Evolutionary conservation across 352 stramenopile genomes (phyloP).

Genomic region (Globisporangium barbulae): DNA sequence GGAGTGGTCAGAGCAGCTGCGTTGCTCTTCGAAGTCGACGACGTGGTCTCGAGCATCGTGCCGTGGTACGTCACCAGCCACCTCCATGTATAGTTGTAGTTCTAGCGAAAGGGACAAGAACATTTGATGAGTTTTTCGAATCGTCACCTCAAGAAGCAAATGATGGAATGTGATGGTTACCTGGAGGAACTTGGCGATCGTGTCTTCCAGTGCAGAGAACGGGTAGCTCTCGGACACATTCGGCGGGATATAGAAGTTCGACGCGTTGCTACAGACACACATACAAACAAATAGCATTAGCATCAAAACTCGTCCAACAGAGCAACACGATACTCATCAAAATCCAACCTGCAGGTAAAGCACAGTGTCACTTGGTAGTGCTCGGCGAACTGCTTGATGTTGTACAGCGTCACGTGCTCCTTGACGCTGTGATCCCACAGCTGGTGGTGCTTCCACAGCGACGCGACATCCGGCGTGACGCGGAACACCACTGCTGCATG

Average conservation of each 20-base stretch:
- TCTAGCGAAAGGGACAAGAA: slow-evolving; percentile 30
- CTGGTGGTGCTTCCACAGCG: slow-evolving; percentile 74
- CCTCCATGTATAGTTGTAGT: slow-evolving; percentile 78
- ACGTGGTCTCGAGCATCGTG: slow-evolving; percentile 24
- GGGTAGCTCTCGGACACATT: slow-evolving; percentile 83
- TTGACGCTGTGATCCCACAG: slow-evolving; percentile 88
- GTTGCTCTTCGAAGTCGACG: slow-evolving; percentile 23
- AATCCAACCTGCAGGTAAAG: slow-evolving; percentile 78
- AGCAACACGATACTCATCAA: not conserved
- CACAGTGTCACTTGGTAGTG: slow-evolving; percentile 86
- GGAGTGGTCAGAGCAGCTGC: slow-evolving; percentile 14
- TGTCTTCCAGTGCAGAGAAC: slow-evolving; percentile 83
- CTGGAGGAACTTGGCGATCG: slow-evolving; percentile 86
- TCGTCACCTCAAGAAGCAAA: not conserved
- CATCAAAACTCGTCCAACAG: not conserved
- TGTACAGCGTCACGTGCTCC: slow-evolving; percentile 87
- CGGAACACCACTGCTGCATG: slow-evolving; percentile 55
- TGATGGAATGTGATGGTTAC: slow-evolving; percentile 19
- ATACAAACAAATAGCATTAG: not conserved
- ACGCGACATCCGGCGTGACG: slow-evolving; percentile 61
- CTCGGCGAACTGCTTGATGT: slow-evolving; percentile 88
- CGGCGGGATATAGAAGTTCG: slow-evolving; percentile 81
- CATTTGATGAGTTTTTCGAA: not conserved
- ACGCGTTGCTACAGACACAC: slow-evolving; percentile 46
- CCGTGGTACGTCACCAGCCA: slow-evolving; percentile 69